phyloP scores from a whole-genome alignment of 2,329 filamentous ascomycete species.

The Ascocoryne sarcoides region DNA sequence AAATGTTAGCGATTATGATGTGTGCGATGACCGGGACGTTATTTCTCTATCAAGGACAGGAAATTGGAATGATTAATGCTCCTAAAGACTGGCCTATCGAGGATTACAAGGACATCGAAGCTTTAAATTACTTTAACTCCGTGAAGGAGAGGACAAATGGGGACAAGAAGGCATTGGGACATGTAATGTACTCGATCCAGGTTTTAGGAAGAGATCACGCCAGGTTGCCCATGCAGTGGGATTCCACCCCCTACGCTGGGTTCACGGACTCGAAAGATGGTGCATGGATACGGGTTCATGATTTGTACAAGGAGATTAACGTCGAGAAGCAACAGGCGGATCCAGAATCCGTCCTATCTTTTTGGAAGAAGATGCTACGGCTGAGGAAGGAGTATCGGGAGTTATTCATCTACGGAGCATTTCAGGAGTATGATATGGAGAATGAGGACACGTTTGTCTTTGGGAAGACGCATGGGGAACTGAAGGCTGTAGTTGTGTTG shows the following conservation, averaged over 20 bases:
- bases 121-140: conserved; percentile 40
- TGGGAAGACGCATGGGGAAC: conserved; percentile 30
- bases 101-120: conserved; percentile 41
- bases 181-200: conserved; percentile 44
- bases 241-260: conserved; percentile 46
- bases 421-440: conserved; percentile 41
- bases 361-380: conserved; percentile 25
- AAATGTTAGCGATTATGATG: conserved; percentile 44
- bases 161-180: conserved; percentile 33
- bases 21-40: conserved; percentile 44
- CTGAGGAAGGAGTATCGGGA: conserved; percentile 41
- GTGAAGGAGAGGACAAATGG: conserved; percentile 30
- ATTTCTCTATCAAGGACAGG: conserved; percentile 52
- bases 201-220: conserved; percentile 59
- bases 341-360: conserved; percentile 20
- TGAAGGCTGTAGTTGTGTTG: conserved; percentile 33
- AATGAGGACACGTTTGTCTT: conserved; percentile 38
- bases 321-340: conserved; percentile 40
- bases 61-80: conserved; percentile 51
- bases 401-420: conserved; percentile 53
- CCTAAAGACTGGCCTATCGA: conserved; percentile 42
- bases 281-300: conserved; percentile 8
- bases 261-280: conserved; percentile 40
- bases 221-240: conserved; percentile 63
- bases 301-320: conserved; percentile 37